phyloP scores from a whole-genome alignment of 2,329 filamentous ascomycete species.

The Paracorniculantispora psalliotae region DNA sequence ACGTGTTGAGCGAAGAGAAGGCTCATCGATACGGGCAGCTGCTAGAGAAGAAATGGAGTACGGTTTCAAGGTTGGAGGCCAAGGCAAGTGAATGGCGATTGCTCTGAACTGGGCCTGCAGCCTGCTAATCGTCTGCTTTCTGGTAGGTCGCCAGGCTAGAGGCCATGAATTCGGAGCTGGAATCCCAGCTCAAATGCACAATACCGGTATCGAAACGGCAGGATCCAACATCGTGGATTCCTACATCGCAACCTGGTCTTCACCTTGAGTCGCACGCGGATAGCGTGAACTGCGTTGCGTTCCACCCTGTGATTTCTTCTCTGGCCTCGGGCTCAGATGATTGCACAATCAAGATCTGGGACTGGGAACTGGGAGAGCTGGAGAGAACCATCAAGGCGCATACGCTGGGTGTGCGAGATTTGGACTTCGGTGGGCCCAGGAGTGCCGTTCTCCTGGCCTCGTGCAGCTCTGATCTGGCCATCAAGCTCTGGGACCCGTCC shows the following conservation, averaged over 20 bases:
- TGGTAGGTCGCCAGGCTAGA: conserved; percentile 87
- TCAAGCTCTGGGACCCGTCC: conserved; percentile 90
- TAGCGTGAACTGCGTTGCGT: conserved; percentile 81
- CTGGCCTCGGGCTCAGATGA: conserved; percentile 89
- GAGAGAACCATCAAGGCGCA: conserved; percentile 90
- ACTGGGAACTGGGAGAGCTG: conserved; percentile 89
- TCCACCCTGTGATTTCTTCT: conserved; percentile 87
- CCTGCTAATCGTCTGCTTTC: conserved; percentile 2
- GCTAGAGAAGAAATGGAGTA: conserved; percentile 98
- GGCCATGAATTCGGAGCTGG: conserved; percentile 63
- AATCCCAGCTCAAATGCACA: conserved; percentile 76
- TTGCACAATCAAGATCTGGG: conserved; percentile 93
- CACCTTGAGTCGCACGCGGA: conserved; percentile 80
- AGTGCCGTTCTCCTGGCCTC: conserved; percentile 61
- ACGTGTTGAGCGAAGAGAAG: conserved; percentile 69
- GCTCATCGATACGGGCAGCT: conserved; percentile 91
- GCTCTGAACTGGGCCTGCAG: neutral
- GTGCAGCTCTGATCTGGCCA: conserved; percentile 83
- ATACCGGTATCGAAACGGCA: conserved; percentile 63
- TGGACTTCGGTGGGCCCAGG: conserved; percentile 83
- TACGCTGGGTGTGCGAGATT: conserved; percentile 79
- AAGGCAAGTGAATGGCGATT: conserved; percentile 55
- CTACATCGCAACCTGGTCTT: conserved; percentile 81
- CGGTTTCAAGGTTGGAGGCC: conserved; percentile 87
- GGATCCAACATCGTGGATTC: conserved; percentile 72